Conservation (phyloP, 306 rosid genomes). For the Vigna hirtella region DNA sequence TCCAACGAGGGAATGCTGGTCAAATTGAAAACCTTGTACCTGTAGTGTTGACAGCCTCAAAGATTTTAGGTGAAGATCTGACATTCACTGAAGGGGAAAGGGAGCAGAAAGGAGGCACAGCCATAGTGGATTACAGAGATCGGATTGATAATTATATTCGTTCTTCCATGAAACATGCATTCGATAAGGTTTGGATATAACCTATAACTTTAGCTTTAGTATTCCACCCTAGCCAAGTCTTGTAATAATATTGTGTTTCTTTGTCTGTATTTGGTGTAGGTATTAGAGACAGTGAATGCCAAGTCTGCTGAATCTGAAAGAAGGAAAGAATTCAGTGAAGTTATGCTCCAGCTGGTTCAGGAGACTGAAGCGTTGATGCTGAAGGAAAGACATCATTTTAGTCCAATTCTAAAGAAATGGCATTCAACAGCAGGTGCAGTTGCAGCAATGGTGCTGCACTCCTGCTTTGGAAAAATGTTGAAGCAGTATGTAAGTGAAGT, state of each 20-base stretch:
- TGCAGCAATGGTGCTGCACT: conserved; percentile 76
- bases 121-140: conserved; percentile 58
- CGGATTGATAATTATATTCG: conserved; percentile 78
- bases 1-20: conserved; percentile 66
- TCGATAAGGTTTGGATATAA: conserved; percentile 60
- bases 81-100: conserved; percentile 59
- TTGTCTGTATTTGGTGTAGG: conserved; percentile 44
- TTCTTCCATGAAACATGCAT: conserved; percentile 63
- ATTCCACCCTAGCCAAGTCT: background rate
- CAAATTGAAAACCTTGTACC: conserved; percentile 89
- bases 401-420: conserved; percentile 82
- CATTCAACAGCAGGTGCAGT: conserved; percentile 76
- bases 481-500: conserved; percentile 66
- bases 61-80: conserved; percentile 72
- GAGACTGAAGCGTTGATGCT: conserved; percentile 70
- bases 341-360: conserved; percentile 67
- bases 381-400: conserved; percentile 79
- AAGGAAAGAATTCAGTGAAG: conserved; percentile 55
- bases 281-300: conserved; percentile 55
- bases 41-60: conserved; percentile 60
- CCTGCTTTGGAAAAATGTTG: conserved; percentile 69
- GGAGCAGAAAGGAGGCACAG: conserved; percentile 47
- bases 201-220: background rate
- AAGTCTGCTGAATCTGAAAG: conserved; percentile 42
- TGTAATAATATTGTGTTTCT: conserved; percentile 5